Conservation (phyloP, 352 stramenopile genomes). For the Phytophthora podocarpi region DNA sequence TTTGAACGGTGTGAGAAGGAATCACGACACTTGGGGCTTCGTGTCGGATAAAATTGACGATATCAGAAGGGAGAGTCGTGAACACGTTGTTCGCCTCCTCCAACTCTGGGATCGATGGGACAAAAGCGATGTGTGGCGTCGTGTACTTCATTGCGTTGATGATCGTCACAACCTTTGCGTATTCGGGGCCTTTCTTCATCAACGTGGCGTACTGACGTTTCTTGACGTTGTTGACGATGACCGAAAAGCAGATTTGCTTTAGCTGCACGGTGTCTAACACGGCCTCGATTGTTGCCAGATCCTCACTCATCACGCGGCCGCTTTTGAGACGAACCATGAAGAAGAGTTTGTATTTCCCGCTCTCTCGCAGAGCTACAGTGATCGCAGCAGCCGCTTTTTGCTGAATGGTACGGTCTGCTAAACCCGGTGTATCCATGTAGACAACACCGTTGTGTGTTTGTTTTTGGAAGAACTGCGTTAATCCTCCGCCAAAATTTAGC, state of each 20-base stretch:
- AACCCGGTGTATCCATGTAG: background rate
- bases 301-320: background rate
- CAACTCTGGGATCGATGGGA: background rate
- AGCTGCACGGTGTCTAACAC: background rate
- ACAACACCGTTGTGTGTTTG: background rate
- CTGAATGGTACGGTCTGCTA: background rate
- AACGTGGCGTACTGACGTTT: background rate
- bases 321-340: background rate
- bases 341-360: background rate
- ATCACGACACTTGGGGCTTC: background rate
- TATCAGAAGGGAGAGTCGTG: background rate
- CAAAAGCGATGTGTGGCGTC: background rate
- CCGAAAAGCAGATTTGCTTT: background rate
- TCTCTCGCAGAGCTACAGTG: background rate
- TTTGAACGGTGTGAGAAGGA: background rate
- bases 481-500: background rate
- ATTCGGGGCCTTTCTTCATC: background rate
- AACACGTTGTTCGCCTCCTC: background rate
- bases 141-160: background rate
- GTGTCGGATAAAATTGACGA: background rate
- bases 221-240: background rate
- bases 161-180: background rate
- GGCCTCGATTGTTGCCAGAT: background rate
- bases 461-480: background rate
- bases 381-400: background rate